phyloP scores from a whole-genome alignment of 108 stramenopile species.

The Nitzschia sp. region DNA sequence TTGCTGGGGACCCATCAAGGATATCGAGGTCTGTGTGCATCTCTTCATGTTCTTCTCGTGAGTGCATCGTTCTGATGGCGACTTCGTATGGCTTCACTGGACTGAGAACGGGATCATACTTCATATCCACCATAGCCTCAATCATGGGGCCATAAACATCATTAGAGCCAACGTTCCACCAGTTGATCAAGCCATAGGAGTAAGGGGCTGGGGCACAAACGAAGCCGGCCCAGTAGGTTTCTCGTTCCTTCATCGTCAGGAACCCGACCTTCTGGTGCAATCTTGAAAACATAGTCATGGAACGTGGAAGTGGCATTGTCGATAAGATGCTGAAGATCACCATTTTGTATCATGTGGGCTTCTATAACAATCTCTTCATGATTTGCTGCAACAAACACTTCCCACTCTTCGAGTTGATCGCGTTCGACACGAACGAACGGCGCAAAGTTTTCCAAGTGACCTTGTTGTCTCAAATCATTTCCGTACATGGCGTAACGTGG shows the following conservation, averaged over 20 bases:
- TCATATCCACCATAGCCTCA: not conserved
- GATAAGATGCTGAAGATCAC: constrained; percentile 1
- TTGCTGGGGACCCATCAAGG: not conserved
- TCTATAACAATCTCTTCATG: not conserved
- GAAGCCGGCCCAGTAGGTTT: not conserved
- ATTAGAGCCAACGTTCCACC: constrained; percentile 1
- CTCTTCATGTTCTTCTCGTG: constrained; percentile 7
- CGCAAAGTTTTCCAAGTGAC: not conserved
- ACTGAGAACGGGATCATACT: not conserved
- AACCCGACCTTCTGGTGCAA: not conserved
- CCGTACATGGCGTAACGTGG: not conserved
- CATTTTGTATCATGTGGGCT: constrained; percentile 9
- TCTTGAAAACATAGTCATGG: not conserved
- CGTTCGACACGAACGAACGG: not conserved
- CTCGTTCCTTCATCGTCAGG: not conserved
- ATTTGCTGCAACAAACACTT: not conserved
- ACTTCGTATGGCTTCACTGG: not conserved
- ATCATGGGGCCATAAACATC: constrained; percentile 1
- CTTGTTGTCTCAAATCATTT: not conserved
- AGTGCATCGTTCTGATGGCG: not conserved
- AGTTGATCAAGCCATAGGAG: constrained; percentile 2
- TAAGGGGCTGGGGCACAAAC: not conserved
- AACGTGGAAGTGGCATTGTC: not conserved
- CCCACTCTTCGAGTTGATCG: not conserved
- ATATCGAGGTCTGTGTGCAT: constrained; percentile 6